Evolutionary conservation across 2,329 filamentous ascomycete species (phyloP), one percentile per base, ranked within the genome.

Genomic region (Alternaria burnsii): DNA sequence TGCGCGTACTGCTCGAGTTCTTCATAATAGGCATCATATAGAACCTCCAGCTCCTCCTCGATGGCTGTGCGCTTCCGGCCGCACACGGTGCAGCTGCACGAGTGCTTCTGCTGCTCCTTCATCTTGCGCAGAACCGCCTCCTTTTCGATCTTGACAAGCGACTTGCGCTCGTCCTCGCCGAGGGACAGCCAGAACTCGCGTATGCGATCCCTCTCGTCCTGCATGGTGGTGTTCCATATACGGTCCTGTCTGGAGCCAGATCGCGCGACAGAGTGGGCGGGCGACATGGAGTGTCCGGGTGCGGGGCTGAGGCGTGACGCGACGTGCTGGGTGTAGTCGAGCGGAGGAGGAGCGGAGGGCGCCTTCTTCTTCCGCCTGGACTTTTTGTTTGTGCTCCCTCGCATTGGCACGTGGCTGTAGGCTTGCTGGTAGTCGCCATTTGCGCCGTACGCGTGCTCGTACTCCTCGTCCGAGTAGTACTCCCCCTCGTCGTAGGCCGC

Each of bases 81-180:
- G 79, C 95, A 99, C 41, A 99, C 94, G 5, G 93, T 96, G 80
- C 95, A 99, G 78, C 94, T 97, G 83, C 95, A 99, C 3, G 94
- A 98, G 78, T 98, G 94, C 80, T 98, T 98, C 79, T 99, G 95
- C 80, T 99, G 95, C 80, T 99, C 95, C 84, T 99, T 99, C 95
- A 99, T 99, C 84, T 99, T 99, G 76, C 92, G 93, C 58, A 99
- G 82, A 0, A 99, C 95, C 8, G 95, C 94, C 80, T 99, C 94
- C 82, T 99, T 99, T 81, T 99, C 95, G 30, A 99, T 94, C 80
- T 97, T 97, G 75, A 99, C 93, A 47, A 99, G 84, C 16, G 92
- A 95, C 77, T 97, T 95, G 71, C 95, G 91, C 78, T 98, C 94
- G 38, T 97, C 92, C 78, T 99, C 95, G 68, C 92, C 93, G 43